phyloP scores from a whole-genome alignment of 1,284 basidiomycete species.

The Sporisorium scitamineum region DNA sequence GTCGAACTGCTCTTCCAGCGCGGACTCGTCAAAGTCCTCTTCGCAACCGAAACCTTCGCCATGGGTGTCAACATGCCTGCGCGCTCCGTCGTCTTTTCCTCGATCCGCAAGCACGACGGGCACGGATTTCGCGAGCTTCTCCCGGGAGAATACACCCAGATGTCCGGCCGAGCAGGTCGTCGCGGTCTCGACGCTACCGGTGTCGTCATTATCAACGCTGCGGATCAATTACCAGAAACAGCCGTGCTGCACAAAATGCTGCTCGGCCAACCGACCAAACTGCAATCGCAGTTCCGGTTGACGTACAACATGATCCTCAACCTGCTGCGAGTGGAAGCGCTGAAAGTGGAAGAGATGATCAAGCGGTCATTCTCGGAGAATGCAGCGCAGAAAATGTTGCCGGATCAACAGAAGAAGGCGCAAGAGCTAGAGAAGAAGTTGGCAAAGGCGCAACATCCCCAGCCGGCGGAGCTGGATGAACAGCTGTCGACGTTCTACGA shows the following conservation, averaged over 20 bases:
- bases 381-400: slow-evolving; percentile 88
- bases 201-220: slow-evolving; percentile 86
- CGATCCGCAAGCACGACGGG: slow-evolving; percentile 95
- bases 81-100: slow-evolving; percentile 94
- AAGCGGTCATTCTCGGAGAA: slow-evolving; percentile 99
- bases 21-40: slow-evolving; percentile 94
- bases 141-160: slow-evolving; percentile 85
- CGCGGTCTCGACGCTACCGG: slow-evolving; percentile 95
- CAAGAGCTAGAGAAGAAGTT: slow-evolving; percentile 77
- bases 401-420: slow-evolving; percentile 91
- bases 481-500: slow-evolving; percentile 86
- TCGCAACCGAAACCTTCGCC: slow-evolving; percentile 98
- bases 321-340: slow-evolving; percentile 91
- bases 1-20: slow-evolving; percentile 96
- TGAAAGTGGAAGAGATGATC: slow-evolving; percentile 99
- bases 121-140: slow-evolving; percentile 82
- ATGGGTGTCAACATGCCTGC: slow-evolving; percentile 99
- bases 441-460: slow-evolving; percentile 76
- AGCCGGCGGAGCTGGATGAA: slow-evolving; percentile 71
- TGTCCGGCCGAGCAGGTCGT: slow-evolving; percentile 97
- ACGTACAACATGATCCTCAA: slow-evolving; percentile 99
- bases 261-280: slow-evolving; percentile 87
- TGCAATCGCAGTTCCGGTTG: slow-evolving; percentile 96
- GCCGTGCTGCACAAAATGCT: slow-evolving; percentile 81
- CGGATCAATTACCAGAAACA: slow-evolving; percentile 83